Evolutionary conservation across 2,329 filamentous ascomycete species (phyloP).

Genomic region (Graphium sp.): DNA sequence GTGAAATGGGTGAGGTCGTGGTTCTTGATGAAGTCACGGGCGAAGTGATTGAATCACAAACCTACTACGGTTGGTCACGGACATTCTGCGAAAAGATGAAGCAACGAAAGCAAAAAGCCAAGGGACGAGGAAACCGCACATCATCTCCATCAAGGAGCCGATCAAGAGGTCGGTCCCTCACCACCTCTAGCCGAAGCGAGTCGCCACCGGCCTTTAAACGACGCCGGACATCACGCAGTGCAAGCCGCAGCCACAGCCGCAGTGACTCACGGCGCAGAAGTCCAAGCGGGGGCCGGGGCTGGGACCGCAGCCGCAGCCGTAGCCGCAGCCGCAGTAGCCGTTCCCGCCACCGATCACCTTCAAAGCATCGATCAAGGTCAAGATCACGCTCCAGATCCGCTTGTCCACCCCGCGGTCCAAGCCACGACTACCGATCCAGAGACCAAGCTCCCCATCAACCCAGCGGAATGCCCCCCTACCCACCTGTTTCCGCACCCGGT

Average conservation of each 20-base stretch:
- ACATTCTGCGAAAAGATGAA: slow-evolving; percentile 73
- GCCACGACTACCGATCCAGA: no score
- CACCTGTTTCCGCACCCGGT: slow-evolving; percentile 4
- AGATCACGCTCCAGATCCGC: no score
- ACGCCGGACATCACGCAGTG: slow-evolving; percentile 13
- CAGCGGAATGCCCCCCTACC: slow-evolving; percentile 5
- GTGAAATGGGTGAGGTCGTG: slow-evolving; percentile 56
- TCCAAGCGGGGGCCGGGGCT: slow-evolving; percentile 15
- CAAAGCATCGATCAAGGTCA: background rate
- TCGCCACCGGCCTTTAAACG: slow-evolving; percentile 8
- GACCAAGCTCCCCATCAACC: no score
- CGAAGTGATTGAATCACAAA: slow-evolving; percentile 47
- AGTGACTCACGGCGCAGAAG: slow-evolving; percentile 8
- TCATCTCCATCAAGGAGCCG: no score
- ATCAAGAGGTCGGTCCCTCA: slow-evolving; percentile 16
- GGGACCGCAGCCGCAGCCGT: slow-evolving; percentile 12
- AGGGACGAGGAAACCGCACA: slow-evolving; percentile 8
- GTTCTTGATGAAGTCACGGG: slow-evolving; percentile 49
- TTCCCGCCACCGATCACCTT: slow-evolving; percentile 4
- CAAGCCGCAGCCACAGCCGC: slow-evolving; percentile 15
- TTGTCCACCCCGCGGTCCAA: no score
- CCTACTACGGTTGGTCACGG: slow-evolving; percentile 79
- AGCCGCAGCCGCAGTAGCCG: slow-evolving; percentile 5
- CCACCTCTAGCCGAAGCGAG: slow-evolving; percentile 11
- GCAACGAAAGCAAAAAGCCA: slow-evolving; percentile 22